A percentile compares a stretch with the other conserved stretches of the same genome.
Conservation (phyloP, 208 protist genomes). For the Leptomonas seymouri region DNA sequence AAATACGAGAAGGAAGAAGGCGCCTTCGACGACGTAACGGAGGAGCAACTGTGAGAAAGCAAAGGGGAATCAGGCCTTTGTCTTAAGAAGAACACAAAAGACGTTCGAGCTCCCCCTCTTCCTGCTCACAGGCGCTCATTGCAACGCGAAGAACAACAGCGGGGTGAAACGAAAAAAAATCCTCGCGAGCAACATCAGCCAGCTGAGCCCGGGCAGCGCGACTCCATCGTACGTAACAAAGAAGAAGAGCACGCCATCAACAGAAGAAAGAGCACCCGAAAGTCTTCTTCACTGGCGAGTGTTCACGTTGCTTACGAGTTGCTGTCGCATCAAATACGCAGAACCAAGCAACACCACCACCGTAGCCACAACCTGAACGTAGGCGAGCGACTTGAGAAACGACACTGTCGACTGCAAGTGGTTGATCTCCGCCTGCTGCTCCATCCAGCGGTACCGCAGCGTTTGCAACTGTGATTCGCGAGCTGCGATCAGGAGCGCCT, state of each 20-base stretch:
- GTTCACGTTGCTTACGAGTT: slow-evolving; percentile 5
- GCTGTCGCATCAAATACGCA: slow-evolving; percentile 19
- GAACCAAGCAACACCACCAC: slow-evolving; percentile 31
- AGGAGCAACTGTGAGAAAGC: no score
- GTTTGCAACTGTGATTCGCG: slow-evolving; percentile 77
- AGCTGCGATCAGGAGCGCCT: slow-evolving; percentile 65
- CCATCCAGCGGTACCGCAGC: slow-evolving; percentile 78
- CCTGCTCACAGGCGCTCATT: no score
- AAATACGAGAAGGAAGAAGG: no score
- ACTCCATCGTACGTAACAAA: not conserved
- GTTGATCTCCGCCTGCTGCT: slow-evolving; percentile 60
- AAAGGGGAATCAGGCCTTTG: no score
- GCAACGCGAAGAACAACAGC: no score
- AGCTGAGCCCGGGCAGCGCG: not conserved
- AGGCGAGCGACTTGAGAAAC: slow-evolving; percentile 52
- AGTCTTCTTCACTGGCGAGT: not conserved
- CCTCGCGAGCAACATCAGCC: no score
- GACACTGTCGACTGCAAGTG: slow-evolving; percentile 52
- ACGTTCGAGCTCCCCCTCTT: no score
- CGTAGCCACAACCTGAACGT: slow-evolving; percentile 45
- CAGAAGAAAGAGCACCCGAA: not conserved
- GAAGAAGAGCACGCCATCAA: slow-evolving; percentile 8
- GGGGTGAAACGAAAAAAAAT: not conserved
- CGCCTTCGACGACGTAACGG: no score
- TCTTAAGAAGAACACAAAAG: no score